Evolutionary conservation across 768 basidiomycete genomes (phyloP), one percentile per base, ranked within the genome.

Genomic region (Leccinum obscurum): DNA sequence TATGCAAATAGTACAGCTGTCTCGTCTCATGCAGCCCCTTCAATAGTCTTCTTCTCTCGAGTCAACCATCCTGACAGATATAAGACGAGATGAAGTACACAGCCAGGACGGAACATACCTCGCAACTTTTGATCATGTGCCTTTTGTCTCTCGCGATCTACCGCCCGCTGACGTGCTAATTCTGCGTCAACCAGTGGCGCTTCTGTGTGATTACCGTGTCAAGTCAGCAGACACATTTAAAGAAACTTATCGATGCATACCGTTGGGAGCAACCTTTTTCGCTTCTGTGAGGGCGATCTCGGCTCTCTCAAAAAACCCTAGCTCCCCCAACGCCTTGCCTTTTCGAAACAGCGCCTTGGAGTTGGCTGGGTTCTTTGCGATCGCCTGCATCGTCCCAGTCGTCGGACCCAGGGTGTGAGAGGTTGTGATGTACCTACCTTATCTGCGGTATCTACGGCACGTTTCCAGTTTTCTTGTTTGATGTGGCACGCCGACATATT

Each of bases 401-500:
- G 51, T 59, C 37, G 52, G 51, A 57, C 4, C 35, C 4, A 6
- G 30, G 32, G 35, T 30, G 28, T 35, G 17, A 13, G 17, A 44
- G 6, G 8, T 35, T 17, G 10, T 26, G 10, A 15, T 10, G 10
- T 32, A 24, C 70, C 15, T 49, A 82, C 91, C 81, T 93, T 89
- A 66, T 93, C 86, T 24, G 92, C 90, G n/a, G 90, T 87, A 65
- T 93, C 90, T 55, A 84, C 70, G 0, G 87, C 88, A 14, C 92
- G 84, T 67, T 85, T 83, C 89, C 89, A 94, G 68, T 92, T 94
- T 52, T 79, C 78, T 54, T 85, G 84, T 74, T 91, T 92, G 68
- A 93, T 76, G 70, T 93, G 90, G 65, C 90, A 92, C 6, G 90
- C 90, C 3, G 87, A 84, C 88, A 91, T 89, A 58, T 94, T 94